Evolutionary conservation across 495 filamentous ascomycete genomes (phyloP), one percentile per base, ranked within the genome.

Genomic region (Penicillium odoratum): DNA sequence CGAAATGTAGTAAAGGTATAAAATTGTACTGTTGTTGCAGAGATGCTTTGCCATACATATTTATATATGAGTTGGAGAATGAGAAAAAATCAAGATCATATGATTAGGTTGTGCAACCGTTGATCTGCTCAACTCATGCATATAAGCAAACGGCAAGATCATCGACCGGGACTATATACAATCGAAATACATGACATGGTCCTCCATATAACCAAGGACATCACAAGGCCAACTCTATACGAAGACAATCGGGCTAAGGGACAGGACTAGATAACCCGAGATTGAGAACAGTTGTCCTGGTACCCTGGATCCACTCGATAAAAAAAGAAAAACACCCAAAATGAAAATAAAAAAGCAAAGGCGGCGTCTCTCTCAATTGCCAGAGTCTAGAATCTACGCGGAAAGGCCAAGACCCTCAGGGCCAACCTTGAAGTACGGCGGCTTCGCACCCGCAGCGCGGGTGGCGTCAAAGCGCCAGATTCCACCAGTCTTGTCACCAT

Each of bases 401-500:
- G 55, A 59, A 25, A 78, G 44, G 7, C 77, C 77, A 6, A 80
- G 65, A 9, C 74, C 77, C 55, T 76, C 69, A 34, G 67, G 66
- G 38, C 74, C 76, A 48, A 56, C 43, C 58, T 72, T 72, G 63
- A 76, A 71, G 58, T 79, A 80, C 26, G 77, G 77, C 3, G 76
- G 75, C 40, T 67, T 58, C 13, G 76, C 78, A 61, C 57, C 69
- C n/a, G 50, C 79, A 16, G 85, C 84, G 71, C 91, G 91, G 36
- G 74, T 73, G 26, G 67, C 61, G 68, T 95, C 89, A 70, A 92
- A 97, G 38, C 88, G 78, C 93, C 93, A 97, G 25, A 97, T 81
- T 4, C 93, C 93, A 54, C 86, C 88, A 7, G 93, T 96, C 78
- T 92, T 90, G 55, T 91, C 90, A 29, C 82, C 79, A 56, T 94